Percentiles rank a stretch among this genome's conserved stretches.
phyloP scores from a whole-genome alignment of 1,139 yeast genomes.

The Candida tetrigidarum region DNA sequence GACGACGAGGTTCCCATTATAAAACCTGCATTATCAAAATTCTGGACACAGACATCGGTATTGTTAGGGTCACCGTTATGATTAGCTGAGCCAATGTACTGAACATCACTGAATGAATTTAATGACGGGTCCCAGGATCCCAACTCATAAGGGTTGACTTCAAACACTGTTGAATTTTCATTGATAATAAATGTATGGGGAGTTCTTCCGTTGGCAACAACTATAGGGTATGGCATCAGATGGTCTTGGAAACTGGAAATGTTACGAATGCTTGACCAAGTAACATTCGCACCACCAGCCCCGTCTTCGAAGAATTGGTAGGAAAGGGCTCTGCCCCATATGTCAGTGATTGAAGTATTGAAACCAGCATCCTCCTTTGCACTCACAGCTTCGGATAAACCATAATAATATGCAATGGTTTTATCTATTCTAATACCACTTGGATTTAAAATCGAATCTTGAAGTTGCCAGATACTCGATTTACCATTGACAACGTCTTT shows the following conservation, averaged over 20 bases:
- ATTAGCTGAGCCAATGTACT: slow-evolving; percentile 40
- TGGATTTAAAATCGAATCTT: slow-evolving; percentile 44
- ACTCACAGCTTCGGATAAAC: slow-evolving; percentile 30
- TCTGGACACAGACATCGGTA: slow-evolving; percentile 32
- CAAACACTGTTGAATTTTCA: slow-evolving; percentile 46
- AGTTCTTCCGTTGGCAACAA: slow-evolving; percentile 44
- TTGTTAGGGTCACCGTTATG: slow-evolving; percentile 30
- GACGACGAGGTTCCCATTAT: slow-evolving; percentile 51
- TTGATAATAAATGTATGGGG: slow-evolving; percentile 38
- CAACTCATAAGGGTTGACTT: slow-evolving; percentile 44
- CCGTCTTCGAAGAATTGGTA: slow-evolving; percentile 9
- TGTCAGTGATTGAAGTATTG: slow-evolving; percentile 42
- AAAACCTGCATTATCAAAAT: slow-evolving; percentile 50
- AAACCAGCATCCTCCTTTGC: slow-evolving; percentile 42
- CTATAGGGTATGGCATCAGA: slow-evolving; percentile 48
- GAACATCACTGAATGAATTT: slow-evolving; percentile 31
- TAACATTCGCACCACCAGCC: slow-evolving; percentile 33
- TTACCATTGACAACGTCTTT: slow-evolving; percentile 32
- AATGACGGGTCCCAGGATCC: slow-evolving; percentile 52
- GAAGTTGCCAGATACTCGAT: slow-evolving; percentile 41
- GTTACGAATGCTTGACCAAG: slow-evolving; percentile 43
- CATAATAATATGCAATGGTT: slow-evolving; percentile 37
- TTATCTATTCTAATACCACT: slow-evolving; percentile 33
- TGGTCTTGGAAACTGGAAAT: slow-evolving; percentile 30
- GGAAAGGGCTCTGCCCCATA: slow-evolving; percentile 47